Evolutionary conservation across 108 stramenopile genomes (phyloP), one percentile per base, ranked within the genome.

Genomic region (Mediolabrus comicus): DNA sequence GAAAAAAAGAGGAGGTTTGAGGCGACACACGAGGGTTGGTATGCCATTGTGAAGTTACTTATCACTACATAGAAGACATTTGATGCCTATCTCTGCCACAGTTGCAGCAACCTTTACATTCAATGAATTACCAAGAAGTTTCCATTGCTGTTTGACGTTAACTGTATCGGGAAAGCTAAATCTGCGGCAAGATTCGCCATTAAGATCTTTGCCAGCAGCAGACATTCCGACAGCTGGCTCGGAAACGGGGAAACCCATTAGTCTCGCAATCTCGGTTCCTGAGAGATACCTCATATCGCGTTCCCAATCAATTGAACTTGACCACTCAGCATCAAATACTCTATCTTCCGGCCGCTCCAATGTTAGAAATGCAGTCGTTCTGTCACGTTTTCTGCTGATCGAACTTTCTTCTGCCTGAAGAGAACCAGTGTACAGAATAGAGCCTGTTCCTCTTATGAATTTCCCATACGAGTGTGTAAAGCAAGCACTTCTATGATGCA

Each of bases 401-500:
- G 26, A n/a, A 19, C 31, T 57, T 49, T 39, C 9, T 58, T 65
- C 27, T 54, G 9, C n/a, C 14, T 38, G 10, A 27, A 72, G 55
- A 22, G 64, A 57, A 0, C 82, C 73, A 16, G 52, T 52, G 66
- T 89, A 89, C 41, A 97, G 59, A 29, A 97, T 81, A 53, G 92
- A 94, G 22, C 94, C 96, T 2, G 96, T 95, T 3, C 96, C 96
- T 51, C 82, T 59, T 26, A 87, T 65, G 41, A 83, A 97, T 26
- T 86, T 75, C 1, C 90, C 91, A 74, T 97, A 97, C 25, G 91
- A 85, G 22, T 85, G 82, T 4, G 96, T 97, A 64, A 95, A 95
- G 65, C 96, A 96, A 11, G 88, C 67, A 26, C 71, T 79, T 35
- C 71, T 65, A 13, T 78, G 71, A 41, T 54, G 49, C 32, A 72